Evolutionary conservation across 441 rosid genomes (phyloP).

Genomic region (Populus hybrid): DNA sequence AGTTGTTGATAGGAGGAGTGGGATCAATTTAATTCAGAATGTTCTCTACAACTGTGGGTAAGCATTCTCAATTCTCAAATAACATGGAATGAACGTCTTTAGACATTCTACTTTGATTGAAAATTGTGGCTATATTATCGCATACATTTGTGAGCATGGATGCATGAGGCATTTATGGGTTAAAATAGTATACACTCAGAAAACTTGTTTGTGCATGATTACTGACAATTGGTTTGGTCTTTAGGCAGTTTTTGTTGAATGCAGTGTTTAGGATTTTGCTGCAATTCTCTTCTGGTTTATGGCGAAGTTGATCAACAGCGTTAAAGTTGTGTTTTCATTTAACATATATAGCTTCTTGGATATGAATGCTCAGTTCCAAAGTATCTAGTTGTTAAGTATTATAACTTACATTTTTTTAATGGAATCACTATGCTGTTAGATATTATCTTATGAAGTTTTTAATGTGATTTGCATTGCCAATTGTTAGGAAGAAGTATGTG

Average conservation of each 20-base stretch:
- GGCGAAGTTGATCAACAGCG: neutral
- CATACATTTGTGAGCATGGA: slow-evolving; percentile 2
- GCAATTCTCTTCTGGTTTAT: neutral
- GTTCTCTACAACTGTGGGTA: slow-evolving; percentile 89
- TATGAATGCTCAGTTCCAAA: neutral
- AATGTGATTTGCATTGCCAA: neutral
- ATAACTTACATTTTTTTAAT: neutral
- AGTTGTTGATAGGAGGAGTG: slow-evolving; percentile 84
- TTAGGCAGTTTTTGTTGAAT: neutral
- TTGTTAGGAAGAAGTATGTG: neutral
- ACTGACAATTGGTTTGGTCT: slow-evolving; percentile 1
- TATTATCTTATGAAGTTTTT: neutral
- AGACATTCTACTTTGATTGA: neutral
- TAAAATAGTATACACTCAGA: neutral
- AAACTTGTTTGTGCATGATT: neutral
- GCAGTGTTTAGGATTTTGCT: neutral
- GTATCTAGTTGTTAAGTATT: neutral
- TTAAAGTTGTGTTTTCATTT: neutral
- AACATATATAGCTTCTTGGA: neutral
- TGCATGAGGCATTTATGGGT: slow-evolving; percentile 1
- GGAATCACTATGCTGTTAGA: neutral
- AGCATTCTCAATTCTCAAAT: slow-evolving; percentile 24
- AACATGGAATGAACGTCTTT: neutral
- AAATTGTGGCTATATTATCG: neutral
- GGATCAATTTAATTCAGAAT: slow-evolving; percentile 68